A percentile compares a stretch with the other conserved stretches of the same genome.
Evolutionary conservation across 192 early-diverging fungal species (phyloP).

Genomic region (Paraglomus brasilianum): DNA sequence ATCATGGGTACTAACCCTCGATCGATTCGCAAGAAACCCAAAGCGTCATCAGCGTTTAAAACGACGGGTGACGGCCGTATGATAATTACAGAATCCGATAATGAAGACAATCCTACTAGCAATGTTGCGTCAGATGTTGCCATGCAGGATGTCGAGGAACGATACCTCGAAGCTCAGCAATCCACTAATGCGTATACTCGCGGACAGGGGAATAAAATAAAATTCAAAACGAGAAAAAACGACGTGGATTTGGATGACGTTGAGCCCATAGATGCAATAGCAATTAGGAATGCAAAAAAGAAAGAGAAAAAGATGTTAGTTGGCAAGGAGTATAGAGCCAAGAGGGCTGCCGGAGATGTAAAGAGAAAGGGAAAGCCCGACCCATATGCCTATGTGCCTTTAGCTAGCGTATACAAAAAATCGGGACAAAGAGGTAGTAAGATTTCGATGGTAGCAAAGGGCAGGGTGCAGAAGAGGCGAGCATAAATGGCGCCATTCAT

Average conservation of each 20-base stretch:
- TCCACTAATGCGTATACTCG: slow-evolving; percentile 86
- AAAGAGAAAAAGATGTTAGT: slow-evolving; percentile 44
- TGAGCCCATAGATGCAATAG: slow-evolving; percentile 38
- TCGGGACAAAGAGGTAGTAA: slow-evolving; percentile 5
- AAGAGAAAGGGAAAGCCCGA: slow-evolving; percentile 83
- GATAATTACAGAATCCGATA: slow-evolving; percentile 73
- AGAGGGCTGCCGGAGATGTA: slow-evolving; percentile 91
- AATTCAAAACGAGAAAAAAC: slow-evolving; percentile 80
- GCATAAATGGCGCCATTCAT: neutral
- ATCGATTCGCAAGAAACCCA: slow-evolving; percentile 39
- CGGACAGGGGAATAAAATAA: slow-evolving; percentile 79
- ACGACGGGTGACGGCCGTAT: slow-evolving; percentile 74
- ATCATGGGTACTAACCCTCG: slow-evolving; percentile 46
- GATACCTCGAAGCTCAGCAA: slow-evolving; percentile 78
- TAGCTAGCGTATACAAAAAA: slow-evolving; percentile 42
- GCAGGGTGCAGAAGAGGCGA: slow-evolving; percentile 2
- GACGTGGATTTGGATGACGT: slow-evolving; percentile 70
- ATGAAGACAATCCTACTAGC: slow-evolving; percentile 38
- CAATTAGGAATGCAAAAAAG: slow-evolving; percentile 38
- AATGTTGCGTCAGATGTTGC: slow-evolving; percentile 26
- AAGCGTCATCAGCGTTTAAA: slow-evolving; percentile 55
- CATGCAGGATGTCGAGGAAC: slow-evolving; percentile 65
- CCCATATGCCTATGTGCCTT: slow-evolving; percentile 95
- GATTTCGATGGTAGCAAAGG: slow-evolving; percentile 15
- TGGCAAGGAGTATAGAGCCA: slow-evolving; percentile 80